Percentiles rank a stretch among this genome's conserved stretches.
Conservation (phyloP, 176 grass and related monocot genomes). For the Bonia amplexicaulis region DNA sequence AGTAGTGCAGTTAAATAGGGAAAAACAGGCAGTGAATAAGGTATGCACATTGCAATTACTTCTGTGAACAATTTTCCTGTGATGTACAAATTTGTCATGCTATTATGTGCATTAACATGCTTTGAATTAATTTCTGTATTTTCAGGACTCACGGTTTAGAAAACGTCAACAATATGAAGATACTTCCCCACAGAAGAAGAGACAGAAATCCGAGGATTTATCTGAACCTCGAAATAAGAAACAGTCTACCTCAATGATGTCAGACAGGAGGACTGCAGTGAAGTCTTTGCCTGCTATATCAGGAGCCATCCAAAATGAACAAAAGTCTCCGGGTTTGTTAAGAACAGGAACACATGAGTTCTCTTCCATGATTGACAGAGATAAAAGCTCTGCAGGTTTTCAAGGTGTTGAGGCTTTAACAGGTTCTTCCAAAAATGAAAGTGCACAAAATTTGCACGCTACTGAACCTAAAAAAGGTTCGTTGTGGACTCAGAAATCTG, state of each 20-base stretch:
- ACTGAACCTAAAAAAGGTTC: constrained; percentile 37
- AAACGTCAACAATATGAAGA: constrained; percentile 31
- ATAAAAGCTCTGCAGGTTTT: constrained; percentile 8
- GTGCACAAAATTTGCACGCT: neutral
- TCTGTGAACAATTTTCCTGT: neutral
- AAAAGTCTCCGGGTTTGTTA: neutral
- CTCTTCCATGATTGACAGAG: constrained; percentile 35
- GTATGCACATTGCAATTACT: constrained; percentile 37
- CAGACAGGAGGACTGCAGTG: neutral
- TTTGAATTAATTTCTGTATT: constrained; percentile 10
- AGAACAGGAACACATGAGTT: constrained; percentile 30
- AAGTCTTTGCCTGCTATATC: constrained; percentile 13
- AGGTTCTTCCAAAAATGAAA: constrained; percentile 38
- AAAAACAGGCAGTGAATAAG: constrained; percentile 21
- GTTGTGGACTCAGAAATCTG: constrained; percentile 81
- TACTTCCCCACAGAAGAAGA: constrained; percentile 23
- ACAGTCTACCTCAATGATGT: constrained; percentile 12
- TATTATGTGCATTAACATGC: neutral
- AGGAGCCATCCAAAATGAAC: constrained; percentile 20
- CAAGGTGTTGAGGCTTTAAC: constrained; percentile 1
- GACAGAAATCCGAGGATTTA: constrained; percentile 31
- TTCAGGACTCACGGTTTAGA: constrained; percentile 27
- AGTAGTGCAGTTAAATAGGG: constrained; percentile 29
- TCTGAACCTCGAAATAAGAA: constrained; percentile 31
- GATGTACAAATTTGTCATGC: neutral